Conservation (phyloP, 1,139 yeast species). For the Saccharomycopsis hybrid region DNA sequence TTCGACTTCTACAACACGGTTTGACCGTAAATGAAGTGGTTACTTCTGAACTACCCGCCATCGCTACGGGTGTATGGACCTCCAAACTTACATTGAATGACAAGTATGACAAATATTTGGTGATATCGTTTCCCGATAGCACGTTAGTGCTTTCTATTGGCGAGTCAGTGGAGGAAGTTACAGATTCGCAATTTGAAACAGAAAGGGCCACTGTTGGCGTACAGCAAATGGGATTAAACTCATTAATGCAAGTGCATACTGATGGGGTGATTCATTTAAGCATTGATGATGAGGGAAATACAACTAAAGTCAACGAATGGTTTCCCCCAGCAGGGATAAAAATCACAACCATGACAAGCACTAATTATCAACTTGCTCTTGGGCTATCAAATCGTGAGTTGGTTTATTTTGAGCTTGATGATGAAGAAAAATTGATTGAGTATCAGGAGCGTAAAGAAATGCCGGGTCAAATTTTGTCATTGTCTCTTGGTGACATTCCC, state of each 20-base stretch:
- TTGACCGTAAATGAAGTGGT: slow-evolving; percentile 56
- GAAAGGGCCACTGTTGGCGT: slow-evolving; percentile 62
- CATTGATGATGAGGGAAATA: slow-evolving; percentile 26
- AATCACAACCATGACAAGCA: slow-evolving; percentile 54
- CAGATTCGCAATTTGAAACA: slow-evolving; percentile 53
- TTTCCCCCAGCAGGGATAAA: slow-evolving; percentile 74
- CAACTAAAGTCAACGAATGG: slow-evolving; percentile 56
- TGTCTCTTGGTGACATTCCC: slow-evolving; percentile 52
- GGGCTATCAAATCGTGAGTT: slow-evolving; percentile 69
- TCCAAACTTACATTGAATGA: slow-evolving; percentile 42
- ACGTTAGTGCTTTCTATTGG: slow-evolving; percentile 75
- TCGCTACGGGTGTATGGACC: slow-evolving; percentile 57
- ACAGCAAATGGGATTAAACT: slow-evolving; percentile 57
- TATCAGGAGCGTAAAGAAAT: slow-evolving; percentile 58
- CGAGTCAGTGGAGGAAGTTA: slow-evolving; percentile 72
- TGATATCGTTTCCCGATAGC: slow-evolving; percentile 58
- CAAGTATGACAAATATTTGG: slow-evolving; percentile 53
- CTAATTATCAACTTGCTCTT: slow-evolving; percentile 60
- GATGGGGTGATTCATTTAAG: slow-evolving; percentile 67
- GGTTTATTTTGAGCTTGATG: slow-evolving; percentile 77
- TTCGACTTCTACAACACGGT: slow-evolving; percentile 55
- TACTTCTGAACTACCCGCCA: slow-evolving; percentile 63
- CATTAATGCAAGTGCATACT: slow-evolving; percentile 67
- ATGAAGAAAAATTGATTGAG: slow-evolving; percentile 61
- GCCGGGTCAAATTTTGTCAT: slow-evolving; percentile 43